Evolutionary conservation across 768 basidiomycete species (phyloP), one percentile per base, ranked within the genome.

Genomic region (Tricholoma flavovirens): DNA sequence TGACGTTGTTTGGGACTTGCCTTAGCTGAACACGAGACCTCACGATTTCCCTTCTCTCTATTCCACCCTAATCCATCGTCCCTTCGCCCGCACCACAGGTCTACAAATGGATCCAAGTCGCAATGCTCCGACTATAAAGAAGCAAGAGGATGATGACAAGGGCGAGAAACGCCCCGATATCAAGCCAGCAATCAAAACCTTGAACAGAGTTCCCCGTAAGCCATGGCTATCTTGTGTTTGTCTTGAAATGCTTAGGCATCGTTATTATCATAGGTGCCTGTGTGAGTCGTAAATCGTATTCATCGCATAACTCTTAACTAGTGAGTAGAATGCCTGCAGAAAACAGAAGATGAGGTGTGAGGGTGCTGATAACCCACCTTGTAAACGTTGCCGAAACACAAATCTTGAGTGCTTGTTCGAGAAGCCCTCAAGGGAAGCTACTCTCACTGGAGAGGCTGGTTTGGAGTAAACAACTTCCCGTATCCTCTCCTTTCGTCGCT

Each of bases 291-390:
- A 5, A 46, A 30, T 35, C 15, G 14, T 40, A 19, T 22, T 26
- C 48, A 57, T 35, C 45, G 30, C 33, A 55, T 14, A 53, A 56
- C 51, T 50, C 63, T 62, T 50, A 56, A 57, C 22, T 38, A 29
- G 26, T 59, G 29, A 52, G 40, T 40, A 94, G 92, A 95, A 95
- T 84, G 90, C 93, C 15, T 96, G 94, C 71, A 79, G 94, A 63
- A 90, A 93, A 66, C 93, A 95, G 77, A 97, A 97, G 75, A 97
- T 97, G 95, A 80, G 93, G 63, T 98, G 94, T 67, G 93, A 95
- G 70, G 93, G 93, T 1, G 95, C 93, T 14, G 95, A 97, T 69
- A 93, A 91, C 64, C 94, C 95, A 22, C 95, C 95, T n/a, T 98
- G 95, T 72, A 86, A 89, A 64, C 84, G 95, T 43, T 98, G 95